These are phyloP conservation scores for Xylaria arbuscula DNA, from an alignment of 2,329 filamentous ascomycete species.

Conservation along the genomic window DNA sequence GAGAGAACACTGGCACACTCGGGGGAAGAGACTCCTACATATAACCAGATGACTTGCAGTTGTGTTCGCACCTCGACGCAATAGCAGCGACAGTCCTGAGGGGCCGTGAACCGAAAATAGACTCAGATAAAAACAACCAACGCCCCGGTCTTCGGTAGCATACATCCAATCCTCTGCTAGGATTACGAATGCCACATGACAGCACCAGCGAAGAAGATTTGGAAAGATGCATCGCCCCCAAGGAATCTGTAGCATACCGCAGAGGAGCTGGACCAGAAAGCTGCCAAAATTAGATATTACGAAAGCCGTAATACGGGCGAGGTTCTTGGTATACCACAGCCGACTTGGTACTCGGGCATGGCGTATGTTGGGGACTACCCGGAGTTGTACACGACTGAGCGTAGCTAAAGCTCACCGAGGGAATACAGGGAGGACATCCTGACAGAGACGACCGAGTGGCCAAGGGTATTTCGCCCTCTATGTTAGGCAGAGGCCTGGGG, in stretches of 20 bases:
- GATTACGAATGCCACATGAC: background rate
- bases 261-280: background rate
- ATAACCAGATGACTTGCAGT: slow-evolving; percentile 8
- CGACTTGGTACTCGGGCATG: background rate
- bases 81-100: background rate
- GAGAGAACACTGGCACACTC: background rate
- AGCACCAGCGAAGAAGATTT: background rate
- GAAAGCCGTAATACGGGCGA: background rate
- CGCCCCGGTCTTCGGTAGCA: background rate
- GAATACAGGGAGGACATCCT: background rate
- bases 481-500: background rate
- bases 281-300: slow-evolving; percentile 15
- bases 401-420: background rate
- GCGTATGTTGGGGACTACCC: slow-evolving; percentile 1
- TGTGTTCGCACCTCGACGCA: background rate
- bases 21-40: slow-evolving; percentile 18
- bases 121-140: background rate
- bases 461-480: background rate
- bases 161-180: background rate
- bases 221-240: background rate
- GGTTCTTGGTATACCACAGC: background rate
- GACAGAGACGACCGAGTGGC: background rate
- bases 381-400: background rate
- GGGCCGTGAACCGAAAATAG: slow-evolving; percentile 23
- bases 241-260: background rate